Percentiles rank a stretch among this genome's conserved stretches.
phyloP scores from a whole-genome alignment of 371 early-diverging fungal genomes.

The Fennellomyces sp. region DNA sequence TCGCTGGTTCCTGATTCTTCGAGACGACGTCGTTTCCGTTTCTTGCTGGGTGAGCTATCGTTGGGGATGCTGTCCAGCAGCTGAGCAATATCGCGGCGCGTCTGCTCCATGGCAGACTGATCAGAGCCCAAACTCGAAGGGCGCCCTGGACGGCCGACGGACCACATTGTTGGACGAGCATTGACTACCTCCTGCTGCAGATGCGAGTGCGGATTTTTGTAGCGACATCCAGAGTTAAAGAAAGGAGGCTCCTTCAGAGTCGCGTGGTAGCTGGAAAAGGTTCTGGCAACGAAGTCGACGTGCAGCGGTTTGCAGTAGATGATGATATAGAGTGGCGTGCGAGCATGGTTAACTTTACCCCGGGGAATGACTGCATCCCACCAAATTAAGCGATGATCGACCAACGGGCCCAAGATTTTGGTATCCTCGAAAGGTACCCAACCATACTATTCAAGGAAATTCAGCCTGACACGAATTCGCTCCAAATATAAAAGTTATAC shows the following conservation, averaged over 20 bases:
- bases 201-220: conserved; percentile 29
- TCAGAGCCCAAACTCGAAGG: not conserved
- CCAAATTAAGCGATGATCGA: conserved; percentile 40
- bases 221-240: conserved; percentile 36
- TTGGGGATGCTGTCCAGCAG: conserved; percentile 44
- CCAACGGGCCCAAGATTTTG: conserved; percentile 43
- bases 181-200: not conserved
- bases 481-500: not conserved
- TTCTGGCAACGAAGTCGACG: conserved; percentile 12
- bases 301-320: conserved; percentile 35
- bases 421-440: conserved; percentile 54
- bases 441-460: conserved; percentile 31
- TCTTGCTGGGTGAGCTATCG: conserved; percentile 6
- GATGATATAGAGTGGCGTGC: conserved; percentile 43
- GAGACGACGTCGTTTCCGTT: conserved; percentile 2
- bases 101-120: conserved; percentile 15
- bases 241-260: conserved; percentile 37
- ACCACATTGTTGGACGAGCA: not conserved
- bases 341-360: conserved; percentile 27
- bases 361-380: conserved; percentile 53
- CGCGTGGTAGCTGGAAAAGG: conserved; percentile 15
- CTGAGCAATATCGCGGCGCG: conserved; percentile 34
- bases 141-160: not conserved
- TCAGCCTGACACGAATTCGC: not conserved
- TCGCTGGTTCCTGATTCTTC: not conserved